Conservation (phyloP, 805 yeast genomes). For the Lipomyces spencermartinsiae region DNA sequence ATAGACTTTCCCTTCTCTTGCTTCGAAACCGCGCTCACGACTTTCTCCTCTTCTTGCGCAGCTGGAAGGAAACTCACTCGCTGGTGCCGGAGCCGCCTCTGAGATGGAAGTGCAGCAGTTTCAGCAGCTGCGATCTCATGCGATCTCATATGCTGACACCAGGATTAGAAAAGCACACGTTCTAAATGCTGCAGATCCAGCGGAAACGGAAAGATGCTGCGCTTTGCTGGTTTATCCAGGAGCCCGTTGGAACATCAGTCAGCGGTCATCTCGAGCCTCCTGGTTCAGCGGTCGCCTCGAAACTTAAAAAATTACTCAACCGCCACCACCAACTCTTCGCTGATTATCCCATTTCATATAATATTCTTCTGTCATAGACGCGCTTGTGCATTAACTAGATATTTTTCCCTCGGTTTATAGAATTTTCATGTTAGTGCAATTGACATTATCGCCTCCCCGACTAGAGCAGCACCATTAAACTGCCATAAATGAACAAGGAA, state of each 20-base stretch:
- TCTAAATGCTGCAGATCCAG: not conserved
- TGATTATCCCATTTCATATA: not conserved
- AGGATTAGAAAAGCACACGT: not conserved
- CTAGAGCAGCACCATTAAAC: not conserved
- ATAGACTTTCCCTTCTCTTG: conserved; percentile 7
- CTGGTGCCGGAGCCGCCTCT: conserved; percentile 25
- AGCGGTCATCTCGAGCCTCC: not conserved
- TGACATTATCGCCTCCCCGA: conserved; percentile 1
- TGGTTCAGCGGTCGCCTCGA: not conserved
- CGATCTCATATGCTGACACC: conserved; percentile 3
- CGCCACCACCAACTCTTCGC: not conserved
- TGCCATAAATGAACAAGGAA: conserved; percentile 27
- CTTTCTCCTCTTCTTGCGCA: conserved; percentile 5
- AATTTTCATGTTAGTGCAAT: not conserved
- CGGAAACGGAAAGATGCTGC: not conserved
- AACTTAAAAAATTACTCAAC: not conserved
- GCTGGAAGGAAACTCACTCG: conserved; percentile 28
- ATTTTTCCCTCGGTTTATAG: not conserved
- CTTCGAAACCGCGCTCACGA: conserved; percentile 1
- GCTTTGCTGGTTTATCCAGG: not conserved
- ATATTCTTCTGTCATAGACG: not conserved
- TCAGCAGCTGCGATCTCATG: conserved; percentile 13
- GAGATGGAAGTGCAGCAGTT: conserved; percentile 1
- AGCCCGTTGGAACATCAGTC: not conserved
- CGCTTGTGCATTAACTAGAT: not conserved